Evolutionary conservation across 2,329 filamentous ascomycete genomes (phyloP), one percentile per base, ranked within the genome.

Genomic region (Hypoxylon sp.): DNA sequence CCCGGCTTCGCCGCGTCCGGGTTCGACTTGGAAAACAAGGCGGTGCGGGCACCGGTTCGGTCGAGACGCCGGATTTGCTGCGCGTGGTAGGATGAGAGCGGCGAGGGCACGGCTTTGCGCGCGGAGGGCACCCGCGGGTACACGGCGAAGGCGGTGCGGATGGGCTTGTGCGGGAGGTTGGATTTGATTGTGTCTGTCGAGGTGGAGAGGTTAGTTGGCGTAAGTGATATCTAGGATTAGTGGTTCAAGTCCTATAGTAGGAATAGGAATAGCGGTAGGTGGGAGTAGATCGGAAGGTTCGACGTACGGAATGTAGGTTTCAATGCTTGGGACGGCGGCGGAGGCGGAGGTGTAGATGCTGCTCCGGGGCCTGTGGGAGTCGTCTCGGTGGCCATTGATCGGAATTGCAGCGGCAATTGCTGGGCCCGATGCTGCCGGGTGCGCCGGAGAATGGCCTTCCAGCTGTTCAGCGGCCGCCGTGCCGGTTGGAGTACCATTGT

Each of bases 1-100:
- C 96, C 96, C 1, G 92, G 88, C 75, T 92, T 91, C 61, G 91
- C 93, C 75, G 90, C 88, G 79, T 98, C 93, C 32, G 88, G 87
- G 81, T 95, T 97, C 58, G 86, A 81, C 73, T 88, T 88, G 72
- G 90, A 88, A 84, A 99, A 98, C 63, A 99, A 89, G 32, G 89
- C 88, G 47, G 90, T 91, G 68, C 95, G 92, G 57, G 92, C 90
- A 54, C 94, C 94, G 0, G 90, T 93, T 3, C 94, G 93, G 81
- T 99, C 96, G 76, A 98, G 92, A 46, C 86, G 80, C 44, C 86
- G 78, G 76, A 97, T 86, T 82, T 97, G 93, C 62, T 88, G 82
- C 56, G 86, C 79, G 73, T 90, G 90, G 74, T 97, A 85, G 64
- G 86, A 80, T 39, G 85, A 84, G 75, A 98, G 82, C 21, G 94